These are phyloP conservation scores for Isabelozyma heimii DNA, from an alignment of 805 yeast species.

Conservation along the genomic window DNA sequence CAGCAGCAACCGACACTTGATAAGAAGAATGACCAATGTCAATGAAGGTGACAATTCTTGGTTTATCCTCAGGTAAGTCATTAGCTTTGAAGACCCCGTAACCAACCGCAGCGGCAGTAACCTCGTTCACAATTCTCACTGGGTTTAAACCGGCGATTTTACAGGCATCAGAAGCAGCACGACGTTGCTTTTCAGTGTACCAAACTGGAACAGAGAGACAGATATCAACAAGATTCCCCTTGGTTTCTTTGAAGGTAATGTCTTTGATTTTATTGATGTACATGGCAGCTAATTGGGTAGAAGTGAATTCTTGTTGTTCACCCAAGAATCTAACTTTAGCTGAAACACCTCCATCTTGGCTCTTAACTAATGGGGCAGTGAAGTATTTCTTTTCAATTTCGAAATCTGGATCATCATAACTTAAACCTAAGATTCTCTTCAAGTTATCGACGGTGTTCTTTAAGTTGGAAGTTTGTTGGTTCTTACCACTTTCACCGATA, in stretches of 20 bases:
- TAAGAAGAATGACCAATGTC: slow-evolving; percentile 97
- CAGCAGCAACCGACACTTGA: slow-evolving; percentile 84
- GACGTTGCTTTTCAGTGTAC: slow-evolving; percentile 96
- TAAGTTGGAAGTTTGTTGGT: slow-evolving; percentile 93
- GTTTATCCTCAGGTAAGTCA: slow-evolving; percentile 92
- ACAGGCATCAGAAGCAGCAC: slow-evolving; percentile 94
- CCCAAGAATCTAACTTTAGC: slow-evolving; percentile 84
- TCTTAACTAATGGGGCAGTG: slow-evolving; percentile 68
- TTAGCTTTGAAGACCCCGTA: slow-evolving; percentile 95
- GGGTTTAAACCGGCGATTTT: slow-evolving; percentile 96
- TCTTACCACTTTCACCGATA: slow-evolving; percentile 94
- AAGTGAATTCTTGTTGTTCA: slow-evolving; percentile 72
- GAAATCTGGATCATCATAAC: slow-evolving; percentile 72
- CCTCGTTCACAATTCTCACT: slow-evolving; percentile 95
- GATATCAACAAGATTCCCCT: slow-evolving; percentile 78
- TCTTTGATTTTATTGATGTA: slow-evolving; percentile 86
- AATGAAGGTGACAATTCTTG: slow-evolving; percentile 85
- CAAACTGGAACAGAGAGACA: slow-evolving; percentile 95
- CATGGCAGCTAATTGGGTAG: slow-evolving; percentile 93
- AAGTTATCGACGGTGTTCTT: slow-evolving; percentile 95
- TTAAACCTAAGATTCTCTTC: slow-evolving; percentile 87
- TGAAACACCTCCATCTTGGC: slow-evolving; percentile 72
- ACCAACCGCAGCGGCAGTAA: slow-evolving; percentile 98
- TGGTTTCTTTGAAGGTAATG: slow-evolving; percentile 77
- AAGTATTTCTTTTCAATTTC: slow-evolving; percentile 70